These are phyloP conservation scores for Alternaria longipes DNA, from an alignment of 2,329 filamentous ascomycete species.

Conservation along the genomic window DNA sequence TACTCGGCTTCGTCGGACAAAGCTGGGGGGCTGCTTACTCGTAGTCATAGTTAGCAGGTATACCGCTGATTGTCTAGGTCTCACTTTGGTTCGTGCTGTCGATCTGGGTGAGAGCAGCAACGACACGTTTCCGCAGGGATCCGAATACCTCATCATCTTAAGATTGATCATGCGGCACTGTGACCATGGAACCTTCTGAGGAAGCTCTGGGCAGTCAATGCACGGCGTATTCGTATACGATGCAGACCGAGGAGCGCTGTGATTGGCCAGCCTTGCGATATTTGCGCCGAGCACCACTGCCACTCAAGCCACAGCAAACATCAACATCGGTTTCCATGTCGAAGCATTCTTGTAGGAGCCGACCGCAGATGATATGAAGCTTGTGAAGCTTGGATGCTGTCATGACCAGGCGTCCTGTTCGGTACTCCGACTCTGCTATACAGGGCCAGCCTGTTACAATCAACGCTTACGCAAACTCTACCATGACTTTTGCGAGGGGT, in stretches of 20 bases:
- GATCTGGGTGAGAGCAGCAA: not conserved
- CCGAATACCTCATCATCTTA: conserved; percentile 4
- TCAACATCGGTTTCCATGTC: too few relatives aligned
- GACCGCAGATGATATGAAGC: conserved; percentile 1
- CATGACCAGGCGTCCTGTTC: not conserved
- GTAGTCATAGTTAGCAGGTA: not conserved
- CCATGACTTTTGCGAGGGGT: not conserved
- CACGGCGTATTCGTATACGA: conserved; percentile 12
- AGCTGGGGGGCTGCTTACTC: conserved; percentile 18
- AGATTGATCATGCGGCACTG: not conserved
- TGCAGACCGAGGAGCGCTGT: not conserved
- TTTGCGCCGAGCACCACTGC: conserved; percentile 9
- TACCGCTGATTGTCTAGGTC: conserved; percentile 4
- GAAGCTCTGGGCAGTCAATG: not conserved
- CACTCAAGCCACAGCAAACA: conserved; percentile 1
- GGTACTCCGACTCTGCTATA: not conserved
- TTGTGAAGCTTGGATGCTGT: conserved; percentile 15
- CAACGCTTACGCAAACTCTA: conserved; percentile 2
- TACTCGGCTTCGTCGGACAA: conserved; percentile 16
- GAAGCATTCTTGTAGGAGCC: conserved; percentile 1
- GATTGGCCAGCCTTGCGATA: conserved; percentile 16
- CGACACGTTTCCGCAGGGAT: conserved; percentile 10
- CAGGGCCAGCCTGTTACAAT: not conserved
- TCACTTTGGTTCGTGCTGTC: conserved; percentile 1
- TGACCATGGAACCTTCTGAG: not conserved